Evolutionary conservation across 2,329 filamentous ascomycete species (phyloP), one percentile per base, ranked within the genome.

Genomic region (Cercospora janseana): DNA sequence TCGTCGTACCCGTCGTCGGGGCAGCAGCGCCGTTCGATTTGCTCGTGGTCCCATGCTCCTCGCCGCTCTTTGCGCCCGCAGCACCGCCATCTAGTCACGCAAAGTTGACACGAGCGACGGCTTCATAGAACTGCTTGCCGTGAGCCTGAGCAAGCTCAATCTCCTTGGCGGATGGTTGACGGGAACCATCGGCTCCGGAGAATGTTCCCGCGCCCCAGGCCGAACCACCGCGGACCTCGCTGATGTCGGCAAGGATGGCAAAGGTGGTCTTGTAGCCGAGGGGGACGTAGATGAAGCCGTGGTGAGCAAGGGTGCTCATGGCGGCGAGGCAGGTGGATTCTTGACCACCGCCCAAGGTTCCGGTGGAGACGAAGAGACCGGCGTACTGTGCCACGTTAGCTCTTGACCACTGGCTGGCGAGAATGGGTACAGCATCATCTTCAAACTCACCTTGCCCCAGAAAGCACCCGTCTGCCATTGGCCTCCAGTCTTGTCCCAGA

Each of bases 191-290:
- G 53, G 68, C 77, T 55, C 69, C 66, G 56, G 91, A 78, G 63
- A 95, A 94, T 59, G 92, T 95, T 67, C 93, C 93, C 26, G 92
- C 91, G 64, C 92, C 93, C 93, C 93, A 98, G 29, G 93, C 79
- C 54, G 80, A 83, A 55, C 93, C 93, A 66, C 93, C 93, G 69
- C 87, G 88, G 57, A 93, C 79, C 77, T 96, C 90, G 23, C 67
- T 68, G 27, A 95, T 70, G 73, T 91, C 85, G 59, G 83, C 69
- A 59, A 95, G 73, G 57, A 82, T 73, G 53, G 68, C 68, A 68
- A 95, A 96, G 42, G 82, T 75, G 64, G 85, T 87, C 74, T 87
- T 85, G 79, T 95, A 97, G 49, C 93, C 93, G 47, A 97, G 79
- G 41, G 93, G 93, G n/a, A 97, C 90, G 71, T 86, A 97, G 78